These are phyloP conservation scores for Pseudozyma tsukubaensis DNA, from an alignment of 1,284 basidiomycete genomes.

Conservation along the genomic window DNA sequence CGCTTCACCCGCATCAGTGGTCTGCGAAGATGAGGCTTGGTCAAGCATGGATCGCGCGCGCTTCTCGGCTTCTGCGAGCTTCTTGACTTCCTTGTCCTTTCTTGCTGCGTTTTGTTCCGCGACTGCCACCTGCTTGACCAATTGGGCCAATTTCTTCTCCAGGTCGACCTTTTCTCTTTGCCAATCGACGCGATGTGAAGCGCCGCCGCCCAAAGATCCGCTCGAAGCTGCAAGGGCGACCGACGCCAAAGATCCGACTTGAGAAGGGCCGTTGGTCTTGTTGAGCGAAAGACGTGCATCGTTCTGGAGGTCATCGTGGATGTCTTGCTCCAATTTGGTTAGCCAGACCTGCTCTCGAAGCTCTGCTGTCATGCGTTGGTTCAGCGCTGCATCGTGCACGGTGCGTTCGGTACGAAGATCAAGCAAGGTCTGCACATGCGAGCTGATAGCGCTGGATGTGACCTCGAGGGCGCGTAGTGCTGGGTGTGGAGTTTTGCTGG, in stretches of 20 bases:
- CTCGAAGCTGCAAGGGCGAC: conserved; percentile 25
- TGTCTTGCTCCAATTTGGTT: conserved; percentile 26
- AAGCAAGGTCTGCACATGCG: conserved; percentile 39
- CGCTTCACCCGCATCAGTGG: neutral
- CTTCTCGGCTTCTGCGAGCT: conserved; percentile 30
- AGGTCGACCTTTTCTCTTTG: conserved; percentile 41
- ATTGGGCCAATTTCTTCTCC: conserved; percentile 39
- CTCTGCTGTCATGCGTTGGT: conserved; percentile 19
- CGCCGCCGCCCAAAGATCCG: conserved; percentile 9
- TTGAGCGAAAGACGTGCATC: conserved; percentile 44
- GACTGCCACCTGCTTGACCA: conserved; percentile 31
- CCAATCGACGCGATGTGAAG: conserved; percentile 38
- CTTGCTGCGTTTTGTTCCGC: conserved; percentile 28
- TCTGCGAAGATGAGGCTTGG: conserved; percentile 9
- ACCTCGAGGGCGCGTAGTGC: conserved; percentile 40
- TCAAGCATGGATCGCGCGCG: conserved; percentile 29
- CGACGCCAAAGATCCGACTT: conserved; percentile 27
- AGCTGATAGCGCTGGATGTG: conserved; percentile 25
- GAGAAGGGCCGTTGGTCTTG: conserved; percentile 32
- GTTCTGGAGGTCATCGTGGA: conserved; percentile 29
- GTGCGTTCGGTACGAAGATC: conserved; percentile 40
- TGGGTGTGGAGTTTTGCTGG: conserved; percentile 26
- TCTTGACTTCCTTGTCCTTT: conserved; percentile 34
- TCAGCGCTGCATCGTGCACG: conserved; percentile 16
- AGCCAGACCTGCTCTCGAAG: conserved; percentile 27